Evolutionary conservation across 495 filamentous ascomycete species (phyloP).

Genomic region (Neurospora pannonica): DNA sequence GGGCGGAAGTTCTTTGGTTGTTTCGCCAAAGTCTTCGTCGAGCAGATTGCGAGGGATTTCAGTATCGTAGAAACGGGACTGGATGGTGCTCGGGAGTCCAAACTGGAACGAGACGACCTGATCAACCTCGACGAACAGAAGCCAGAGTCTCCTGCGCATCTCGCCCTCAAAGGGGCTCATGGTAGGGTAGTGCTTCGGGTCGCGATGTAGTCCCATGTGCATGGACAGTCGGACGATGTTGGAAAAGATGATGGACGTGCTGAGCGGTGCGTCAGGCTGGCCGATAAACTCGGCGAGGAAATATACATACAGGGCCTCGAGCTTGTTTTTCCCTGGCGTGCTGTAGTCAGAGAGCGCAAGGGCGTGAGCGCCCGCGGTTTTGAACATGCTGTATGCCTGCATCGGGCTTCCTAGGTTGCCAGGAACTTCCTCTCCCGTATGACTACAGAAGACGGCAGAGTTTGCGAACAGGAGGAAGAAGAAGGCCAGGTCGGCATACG

Average conservation of each 20-base stretch:
- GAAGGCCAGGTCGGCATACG: constrained; percentile 20
- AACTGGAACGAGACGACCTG: constrained; percentile 20
- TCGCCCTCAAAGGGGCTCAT: constrained; percentile 27
- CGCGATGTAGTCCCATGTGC: constrained; percentile 33
- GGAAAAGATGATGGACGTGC: constrained; percentile 29
- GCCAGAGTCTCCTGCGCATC: constrained; percentile 29
- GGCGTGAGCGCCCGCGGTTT: constrained; percentile 23
- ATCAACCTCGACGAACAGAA: constrained; percentile 20
- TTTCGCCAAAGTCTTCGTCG: constrained; percentile 27
- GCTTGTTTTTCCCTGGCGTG: constrained; percentile 27
- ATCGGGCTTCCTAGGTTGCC: constrained; percentile 11
- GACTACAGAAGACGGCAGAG: constrained; percentile 12
- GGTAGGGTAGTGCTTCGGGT: constrained; percentile 25
- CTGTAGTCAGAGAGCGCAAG: constrained; percentile 33
- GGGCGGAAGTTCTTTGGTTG: constrained; percentile 22
- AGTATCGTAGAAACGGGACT: constrained; percentile 20
- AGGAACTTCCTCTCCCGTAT: constrained; percentile 15
- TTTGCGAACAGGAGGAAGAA: constrained; percentile 23
- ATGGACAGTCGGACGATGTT: constrained; percentile 29
- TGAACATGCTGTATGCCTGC: constrained; percentile 9
- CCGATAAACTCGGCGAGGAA: constrained; percentile 28
- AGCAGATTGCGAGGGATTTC: constrained; percentile 28
- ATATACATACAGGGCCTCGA: constrained; percentile 31
- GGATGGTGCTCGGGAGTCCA: constrained; percentile 21
- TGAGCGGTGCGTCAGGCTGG: constrained; percentile 23